Conservation (phyloP, 768 basidiomycete genomes). For the Lepiota venenata region DNA sequence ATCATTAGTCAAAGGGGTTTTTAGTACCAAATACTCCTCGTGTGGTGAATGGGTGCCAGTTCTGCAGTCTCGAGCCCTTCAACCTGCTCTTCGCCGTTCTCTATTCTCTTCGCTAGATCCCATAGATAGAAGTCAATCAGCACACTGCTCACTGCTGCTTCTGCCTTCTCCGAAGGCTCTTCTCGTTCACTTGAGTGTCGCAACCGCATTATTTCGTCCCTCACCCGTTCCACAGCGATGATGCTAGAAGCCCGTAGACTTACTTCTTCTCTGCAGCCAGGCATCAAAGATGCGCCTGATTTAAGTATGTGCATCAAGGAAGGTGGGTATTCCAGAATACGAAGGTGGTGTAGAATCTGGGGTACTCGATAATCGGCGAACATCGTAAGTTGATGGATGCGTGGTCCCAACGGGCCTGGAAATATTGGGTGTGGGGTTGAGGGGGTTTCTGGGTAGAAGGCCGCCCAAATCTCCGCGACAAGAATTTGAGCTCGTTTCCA, state of each 20-base stretch:
- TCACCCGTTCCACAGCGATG: constrained; percentile 71
- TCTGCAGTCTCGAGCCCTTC: constrained; percentile 54
- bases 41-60: constrained; percentile 72
- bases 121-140: constrained; percentile 90
- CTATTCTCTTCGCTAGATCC: constrained; percentile 80
- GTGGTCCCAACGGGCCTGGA: constrained; percentile 49
- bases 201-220: constrained; percentile 51
- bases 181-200: constrained; percentile 14
- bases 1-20: neutral
- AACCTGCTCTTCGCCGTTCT: constrained; percentile 55
- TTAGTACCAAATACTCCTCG: constrained; percentile 86
- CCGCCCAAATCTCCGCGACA: constrained; percentile 90
- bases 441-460: constrained; percentile 65
- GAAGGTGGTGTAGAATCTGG: constrained; percentile 83
- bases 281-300: constrained; percentile 38
- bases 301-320: constrained; percentile 51
- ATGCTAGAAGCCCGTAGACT: constrained; percentile 80
- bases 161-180: constrained; percentile 17
- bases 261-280: constrained; percentile 68
- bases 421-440: constrained; percentile 66
- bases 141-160: constrained; percentile 60
- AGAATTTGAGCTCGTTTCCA: constrained; percentile 94
- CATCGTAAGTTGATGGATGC: constrained; percentile 80
- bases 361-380: constrained; percentile 94
- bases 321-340: constrained; percentile 69